Evolutionary conservation across 2,329 filamentous ascomycete species (phyloP).

Genomic region (Diplodia seriata): DNA sequence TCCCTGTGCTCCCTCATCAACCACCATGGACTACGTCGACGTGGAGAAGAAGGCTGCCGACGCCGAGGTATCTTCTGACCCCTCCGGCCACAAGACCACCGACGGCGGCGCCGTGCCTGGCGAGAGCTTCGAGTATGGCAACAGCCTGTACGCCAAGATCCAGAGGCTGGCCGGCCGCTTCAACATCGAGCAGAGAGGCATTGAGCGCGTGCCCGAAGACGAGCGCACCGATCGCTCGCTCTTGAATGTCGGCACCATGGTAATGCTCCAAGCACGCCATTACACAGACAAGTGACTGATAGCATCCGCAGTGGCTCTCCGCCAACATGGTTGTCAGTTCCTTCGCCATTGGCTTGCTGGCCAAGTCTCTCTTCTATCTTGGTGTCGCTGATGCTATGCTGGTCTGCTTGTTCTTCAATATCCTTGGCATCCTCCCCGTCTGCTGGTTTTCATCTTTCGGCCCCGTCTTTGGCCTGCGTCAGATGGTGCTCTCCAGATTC

Average conservation of each 20-base stretch:
- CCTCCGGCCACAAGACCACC: constrained; percentile 35
- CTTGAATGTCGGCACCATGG: constrained; percentile 74
- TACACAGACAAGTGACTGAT: constrained; percentile 9
- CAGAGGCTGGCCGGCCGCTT: constrained; percentile 70
- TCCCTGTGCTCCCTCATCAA: background rate
- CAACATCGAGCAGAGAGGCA: constrained; percentile 75
- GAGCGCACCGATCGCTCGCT: constrained; percentile 71
- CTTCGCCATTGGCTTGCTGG: constrained; percentile 77
- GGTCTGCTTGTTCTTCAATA: constrained; percentile 76
- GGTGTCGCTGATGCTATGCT: constrained; percentile 77
- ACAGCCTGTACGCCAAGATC: constrained; percentile 63
- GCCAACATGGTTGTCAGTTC: constrained; percentile 80
- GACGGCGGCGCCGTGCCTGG: constrained; percentile 61
- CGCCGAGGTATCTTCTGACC: constrained; percentile 39
- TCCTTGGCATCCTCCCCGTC: constrained; percentile 74
- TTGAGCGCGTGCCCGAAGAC: constrained; percentile 74
- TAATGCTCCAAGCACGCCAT: constrained; percentile 49
- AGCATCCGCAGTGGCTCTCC: constrained; percentile 68
- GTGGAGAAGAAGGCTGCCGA: constrained; percentile 40
- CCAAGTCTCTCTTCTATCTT: constrained; percentile 70
- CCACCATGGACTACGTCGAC: constrained; percentile 35
- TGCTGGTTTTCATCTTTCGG: constrained; percentile 81
- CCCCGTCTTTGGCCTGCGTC: constrained; percentile 74
- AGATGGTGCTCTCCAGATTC: constrained; percentile 81
- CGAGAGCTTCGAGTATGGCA: constrained; percentile 65